Evolutionary conservation across 257 asterid species (phyloP).

Genomic region (Plectranthus barbatus): DNA sequence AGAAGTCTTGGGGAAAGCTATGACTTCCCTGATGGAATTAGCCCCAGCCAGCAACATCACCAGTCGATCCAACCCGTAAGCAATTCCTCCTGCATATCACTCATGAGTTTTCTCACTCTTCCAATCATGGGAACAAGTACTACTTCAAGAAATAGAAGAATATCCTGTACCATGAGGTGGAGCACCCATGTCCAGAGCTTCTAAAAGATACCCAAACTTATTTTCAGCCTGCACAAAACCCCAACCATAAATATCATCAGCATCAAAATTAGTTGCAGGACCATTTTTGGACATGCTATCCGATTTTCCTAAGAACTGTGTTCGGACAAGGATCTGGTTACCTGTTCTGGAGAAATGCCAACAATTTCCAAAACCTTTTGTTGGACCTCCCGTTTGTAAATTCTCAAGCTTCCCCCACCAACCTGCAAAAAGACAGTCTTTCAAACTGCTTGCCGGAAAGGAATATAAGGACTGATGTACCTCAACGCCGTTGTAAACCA

Average conservation of each 20-base stretch:
- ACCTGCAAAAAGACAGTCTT: constrained; percentile 34
- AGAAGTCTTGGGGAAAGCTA: constrained; percentile 94
- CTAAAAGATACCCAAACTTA: constrained; percentile 91
- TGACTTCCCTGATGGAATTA: constrained; percentile 81
- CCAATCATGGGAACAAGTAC: neutral
- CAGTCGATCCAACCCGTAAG: constrained; percentile 80
- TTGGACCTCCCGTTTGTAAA: constrained; percentile 85
- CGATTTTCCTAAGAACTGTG: neutral
- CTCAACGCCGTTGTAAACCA: constrained; percentile 99
- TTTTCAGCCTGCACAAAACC: constrained; percentile 63
- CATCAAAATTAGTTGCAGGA: neutral
- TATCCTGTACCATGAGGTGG: constrained; percentile 87
- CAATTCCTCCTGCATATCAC: constrained; percentile 92
- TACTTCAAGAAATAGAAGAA: neutral
- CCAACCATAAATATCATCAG: neutral
- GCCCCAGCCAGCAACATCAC: constrained; percentile 82
- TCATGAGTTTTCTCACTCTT: no score
- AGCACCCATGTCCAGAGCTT: constrained; percentile 98
- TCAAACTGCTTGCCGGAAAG: neutral
- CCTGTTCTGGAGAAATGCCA: constrained; percentile 85
- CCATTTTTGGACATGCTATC: no score
- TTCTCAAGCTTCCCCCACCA: constrained; percentile 99
- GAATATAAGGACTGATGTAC: constrained; percentile 24
- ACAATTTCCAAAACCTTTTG: constrained; percentile 80
- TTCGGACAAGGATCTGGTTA: constrained; percentile 12